Conservation (phyloP, 495 filamentous ascomycete genomes). For the Aspergillus wentii region DNA sequence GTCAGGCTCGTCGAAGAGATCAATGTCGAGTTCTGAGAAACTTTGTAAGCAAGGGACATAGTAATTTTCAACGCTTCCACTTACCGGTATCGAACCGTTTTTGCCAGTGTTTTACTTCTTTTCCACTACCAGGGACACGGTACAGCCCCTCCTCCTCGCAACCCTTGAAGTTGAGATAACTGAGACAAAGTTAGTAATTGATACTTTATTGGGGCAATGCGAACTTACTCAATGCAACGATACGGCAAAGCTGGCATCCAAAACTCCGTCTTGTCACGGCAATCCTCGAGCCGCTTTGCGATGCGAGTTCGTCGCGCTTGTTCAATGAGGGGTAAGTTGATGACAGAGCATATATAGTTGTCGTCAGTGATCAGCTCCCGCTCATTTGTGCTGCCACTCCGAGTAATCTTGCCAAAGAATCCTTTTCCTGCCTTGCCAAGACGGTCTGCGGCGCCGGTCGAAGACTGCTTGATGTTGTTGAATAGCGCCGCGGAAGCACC, state of each 20-base stretch:
- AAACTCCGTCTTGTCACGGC: conserved; percentile 88
- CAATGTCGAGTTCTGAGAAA: conserved; percentile 66
- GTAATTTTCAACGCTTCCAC: conserved; percentile 5
- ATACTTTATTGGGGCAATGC: background rate
- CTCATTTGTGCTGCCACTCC: conserved; percentile 67
- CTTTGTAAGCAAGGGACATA: background rate
- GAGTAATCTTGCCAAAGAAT: conserved; percentile 68
- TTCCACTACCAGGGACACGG: conserved; percentile 77
- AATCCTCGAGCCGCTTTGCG: conserved; percentile 75
- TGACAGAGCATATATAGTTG: conserved; percentile 69
- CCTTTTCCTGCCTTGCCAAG: conserved; percentile 71
- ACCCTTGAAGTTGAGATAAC: conserved; percentile 85
- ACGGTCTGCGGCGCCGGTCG: conserved; percentile 65
- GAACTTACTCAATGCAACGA: conserved; percentile 74
- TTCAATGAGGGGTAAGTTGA: conserved; percentile 75
- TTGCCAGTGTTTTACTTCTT: conserved; percentile 83
- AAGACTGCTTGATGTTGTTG: conserved; percentile 65
- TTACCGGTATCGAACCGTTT: conserved; percentile 75
- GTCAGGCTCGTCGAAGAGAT: conserved; percentile 76
- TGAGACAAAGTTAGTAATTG: conserved; percentile 18
- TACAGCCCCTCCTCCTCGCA: conserved; percentile 89
- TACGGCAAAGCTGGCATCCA: conserved; percentile 95
- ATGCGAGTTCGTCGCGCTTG: conserved; percentile 85
- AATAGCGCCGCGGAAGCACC: conserved; percentile 62
- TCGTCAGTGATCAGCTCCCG: conserved; percentile 66